These are phyloP conservation scores for Forsythia viridissima DNA, from an alignment of 257 asterid species.

Conservation along the genomic window DNA sequence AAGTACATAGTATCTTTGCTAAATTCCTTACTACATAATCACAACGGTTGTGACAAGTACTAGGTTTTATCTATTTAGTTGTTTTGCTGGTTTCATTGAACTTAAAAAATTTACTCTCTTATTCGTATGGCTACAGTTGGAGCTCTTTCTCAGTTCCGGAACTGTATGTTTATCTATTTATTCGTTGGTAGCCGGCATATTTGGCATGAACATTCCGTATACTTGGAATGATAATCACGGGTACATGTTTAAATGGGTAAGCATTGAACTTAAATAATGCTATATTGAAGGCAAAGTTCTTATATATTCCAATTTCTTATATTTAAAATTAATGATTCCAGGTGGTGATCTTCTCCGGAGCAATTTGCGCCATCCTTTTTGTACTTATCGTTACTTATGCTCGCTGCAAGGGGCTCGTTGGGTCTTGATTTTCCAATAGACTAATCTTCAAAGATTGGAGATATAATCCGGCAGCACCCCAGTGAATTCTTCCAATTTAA, in stretches of 20 bases:
- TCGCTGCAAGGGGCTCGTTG: constrained; percentile 76
- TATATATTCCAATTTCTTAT: background rate
- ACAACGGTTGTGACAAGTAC: background rate
- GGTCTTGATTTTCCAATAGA: constrained; percentile 43
- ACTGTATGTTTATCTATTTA: constrained; percentile 62
- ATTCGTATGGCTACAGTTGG: constrained; percentile 54
- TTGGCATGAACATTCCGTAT: constrained; percentile 93
- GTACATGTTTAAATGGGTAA: constrained; percentile 91
- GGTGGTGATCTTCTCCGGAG: constrained; percentile 54
- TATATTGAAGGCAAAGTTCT: background rate
- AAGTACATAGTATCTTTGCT: background rate
- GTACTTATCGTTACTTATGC: constrained; percentile 65
- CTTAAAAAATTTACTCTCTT: background rate
- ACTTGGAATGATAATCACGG: constrained; percentile 63
- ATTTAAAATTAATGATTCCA: constrained; percentile 23
- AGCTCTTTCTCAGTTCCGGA: constrained; percentile 85
- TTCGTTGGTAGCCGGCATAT: constrained; percentile 72
- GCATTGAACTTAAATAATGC: background rate
- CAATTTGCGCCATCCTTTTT: constrained; percentile 39
- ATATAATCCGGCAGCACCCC: background rate
- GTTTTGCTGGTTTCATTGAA: background rate
- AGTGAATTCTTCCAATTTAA: background rate
- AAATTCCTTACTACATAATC: background rate
- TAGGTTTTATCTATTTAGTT: background rate
- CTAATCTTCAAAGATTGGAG: background rate